Evolutionary conservation across 305 asterid genomes (phyloP).

Genomic region (Fraxinus angustifolia): DNA sequence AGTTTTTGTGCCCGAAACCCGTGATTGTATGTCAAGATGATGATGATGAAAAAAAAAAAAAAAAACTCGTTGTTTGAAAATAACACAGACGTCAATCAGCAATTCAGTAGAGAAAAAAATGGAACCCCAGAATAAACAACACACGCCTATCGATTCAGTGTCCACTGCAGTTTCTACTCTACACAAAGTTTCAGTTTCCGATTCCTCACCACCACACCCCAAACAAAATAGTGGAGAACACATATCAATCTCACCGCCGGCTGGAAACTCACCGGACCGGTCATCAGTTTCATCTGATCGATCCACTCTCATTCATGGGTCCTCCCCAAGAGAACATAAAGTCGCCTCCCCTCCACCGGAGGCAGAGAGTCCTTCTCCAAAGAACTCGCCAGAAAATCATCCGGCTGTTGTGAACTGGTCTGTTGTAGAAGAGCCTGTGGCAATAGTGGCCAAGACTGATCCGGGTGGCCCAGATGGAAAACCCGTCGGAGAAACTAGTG

Average conservation of each 20-base stretch:
- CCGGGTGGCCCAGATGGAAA: conserved; percentile 6
- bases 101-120: background rate
- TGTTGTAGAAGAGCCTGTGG: conserved; percentile 29
- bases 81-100: background rate
- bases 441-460: conserved; percentile 27
- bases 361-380: conserved; percentile 1
- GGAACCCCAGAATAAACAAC: conserved; percentile 26
- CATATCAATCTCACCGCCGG: conserved; percentile 38
- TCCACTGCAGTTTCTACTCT: conserved; percentile 15
- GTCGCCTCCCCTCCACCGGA: conserved; percentile 26
- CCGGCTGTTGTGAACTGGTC: conserved; percentile 27
- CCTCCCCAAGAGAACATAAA: conserved; percentile 39
- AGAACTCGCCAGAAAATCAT: background rate
- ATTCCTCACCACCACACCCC: conserved; percentile 32
- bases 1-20: background rate
- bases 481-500: conserved; percentile 19
- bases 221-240: conserved; percentile 31
- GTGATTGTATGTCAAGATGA: no score
- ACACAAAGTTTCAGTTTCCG: background rate
- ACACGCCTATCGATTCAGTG: background rate
- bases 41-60: no score
- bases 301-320: conserved; percentile 29
- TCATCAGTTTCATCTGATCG: conserved; percentile 47
- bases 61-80: no score
- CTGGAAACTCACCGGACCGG: conserved; percentile 33